A percentile compares a stretch with the other conserved stretches of the same genome.
Evolutionary conservation across 768 basidiomycete species (phyloP).

Genomic region (Termitomyces titanicus): DNA sequence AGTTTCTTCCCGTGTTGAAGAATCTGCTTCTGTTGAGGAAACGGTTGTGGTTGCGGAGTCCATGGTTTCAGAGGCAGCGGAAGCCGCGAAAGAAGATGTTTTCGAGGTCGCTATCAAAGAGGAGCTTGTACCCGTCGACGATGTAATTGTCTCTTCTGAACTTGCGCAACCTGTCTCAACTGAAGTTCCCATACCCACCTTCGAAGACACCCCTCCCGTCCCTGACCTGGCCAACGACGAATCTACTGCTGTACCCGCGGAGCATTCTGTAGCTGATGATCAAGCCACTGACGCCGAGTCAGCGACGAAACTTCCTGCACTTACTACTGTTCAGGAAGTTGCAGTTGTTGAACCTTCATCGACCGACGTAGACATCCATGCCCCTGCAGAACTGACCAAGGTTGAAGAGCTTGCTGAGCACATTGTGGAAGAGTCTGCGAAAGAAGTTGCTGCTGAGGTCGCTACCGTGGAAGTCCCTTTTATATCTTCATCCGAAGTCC

Average conservation of each 20-base stretch:
- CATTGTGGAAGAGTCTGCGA: no score
- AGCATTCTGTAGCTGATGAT: not conserved
- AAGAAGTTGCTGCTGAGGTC: not conserved
- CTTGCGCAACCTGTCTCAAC: not conserved
- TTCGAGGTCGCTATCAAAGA: not conserved
- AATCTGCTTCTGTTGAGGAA: not conserved
- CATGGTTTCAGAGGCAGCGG: not conserved
- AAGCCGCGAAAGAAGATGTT: not conserved
- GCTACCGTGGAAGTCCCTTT: no score
- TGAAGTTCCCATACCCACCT: not conserved
- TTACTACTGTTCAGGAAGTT: not conserved
- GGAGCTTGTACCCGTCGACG: not conserved
- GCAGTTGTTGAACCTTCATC: not conserved
- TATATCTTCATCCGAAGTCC: not conserved
- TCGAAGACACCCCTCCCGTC: not conserved
- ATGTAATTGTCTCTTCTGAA: not conserved
- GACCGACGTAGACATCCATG: not conserved
- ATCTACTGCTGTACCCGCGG: not conserved
- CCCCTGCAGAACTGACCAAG: not conserved
- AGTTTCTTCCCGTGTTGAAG: not conserved
- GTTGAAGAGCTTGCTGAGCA: not conserved
- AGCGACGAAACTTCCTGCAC: not conserved
- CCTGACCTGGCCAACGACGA: not conserved
- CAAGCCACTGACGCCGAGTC: not conserved
- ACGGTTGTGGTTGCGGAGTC: not conserved